These are phyloP conservation scores for Macrophomina pseudophaseolina DNA, from an alignment of 2,329 filamentous ascomycete species.

Conservation along the genomic window DNA sequence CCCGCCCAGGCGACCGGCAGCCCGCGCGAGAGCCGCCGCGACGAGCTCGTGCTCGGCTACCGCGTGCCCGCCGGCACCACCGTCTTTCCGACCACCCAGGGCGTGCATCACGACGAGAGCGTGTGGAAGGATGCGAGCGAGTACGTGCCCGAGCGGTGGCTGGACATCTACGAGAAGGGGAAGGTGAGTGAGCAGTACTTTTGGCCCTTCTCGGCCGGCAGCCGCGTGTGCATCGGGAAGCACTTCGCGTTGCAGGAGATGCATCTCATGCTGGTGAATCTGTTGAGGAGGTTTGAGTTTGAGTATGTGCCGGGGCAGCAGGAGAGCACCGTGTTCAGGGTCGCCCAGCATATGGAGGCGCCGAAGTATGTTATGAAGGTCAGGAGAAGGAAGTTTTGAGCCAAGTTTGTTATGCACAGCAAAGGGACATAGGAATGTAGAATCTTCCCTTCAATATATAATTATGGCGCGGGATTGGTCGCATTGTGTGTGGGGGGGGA, in stretches of 20 bases:
- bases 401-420: neutral
- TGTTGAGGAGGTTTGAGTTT: constrained; percentile 13
- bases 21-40: constrained; percentile 45
- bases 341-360: constrained; percentile 12
- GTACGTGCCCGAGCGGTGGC: constrained; percentile 46
- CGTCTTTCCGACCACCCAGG: constrained; percentile 45
- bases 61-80: constrained; percentile 44
- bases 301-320: constrained; percentile 11
- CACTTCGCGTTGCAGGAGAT: constrained; percentile 14
- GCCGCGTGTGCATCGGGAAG: constrained; percentile 13
- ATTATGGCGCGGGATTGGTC: no score
- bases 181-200: constrained; percentile 26
- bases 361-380: constrained; percentile 4
- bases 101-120: constrained; percentile 37
- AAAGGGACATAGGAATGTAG: no score
- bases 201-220: constrained; percentile 10
- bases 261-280: constrained; percentile 3
- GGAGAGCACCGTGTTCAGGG: constrained; percentile 7
- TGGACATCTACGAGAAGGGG: constrained; percentile 25
- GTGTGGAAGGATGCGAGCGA: constrained; percentile 35
- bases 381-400: neutral
- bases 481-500: no score
- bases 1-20: constrained; percentile 46
- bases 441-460: accelerated
- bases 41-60: constrained; percentile 43